Evolutionary conservation across 257 asterid species (phyloP).

Genomic region (Scutellaria minor): DNA sequence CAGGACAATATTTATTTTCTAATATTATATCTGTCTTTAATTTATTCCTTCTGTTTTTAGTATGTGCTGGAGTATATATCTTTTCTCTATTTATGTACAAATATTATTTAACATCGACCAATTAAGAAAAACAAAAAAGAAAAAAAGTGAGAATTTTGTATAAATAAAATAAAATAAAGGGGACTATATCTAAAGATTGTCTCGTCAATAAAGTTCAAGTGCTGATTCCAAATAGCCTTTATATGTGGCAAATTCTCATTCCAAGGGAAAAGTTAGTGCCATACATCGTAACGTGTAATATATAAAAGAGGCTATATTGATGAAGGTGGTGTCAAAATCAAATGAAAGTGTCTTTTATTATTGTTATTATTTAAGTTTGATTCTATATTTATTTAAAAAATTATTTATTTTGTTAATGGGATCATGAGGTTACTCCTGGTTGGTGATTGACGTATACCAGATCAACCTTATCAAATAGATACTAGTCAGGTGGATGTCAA

Average conservation of each 20-base stretch:
- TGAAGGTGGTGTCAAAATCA: slow-evolving; percentile 48
- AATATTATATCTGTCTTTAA: not conserved
- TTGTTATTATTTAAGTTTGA: not conserved
- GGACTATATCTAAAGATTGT: slow-evolving; percentile 23
- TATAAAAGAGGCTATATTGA: slow-evolving; percentile 22
- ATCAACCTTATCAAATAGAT: too few relatives aligned
- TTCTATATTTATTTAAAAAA: not conserved
- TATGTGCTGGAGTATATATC: slow-evolving; percentile 21
- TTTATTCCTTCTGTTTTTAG: not conserved
- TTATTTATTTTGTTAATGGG: slow-evolving; percentile 25
- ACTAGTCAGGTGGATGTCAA: too few relatives aligned
- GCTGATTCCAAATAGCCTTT: slow-evolving; percentile 44
- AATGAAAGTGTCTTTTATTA: slow-evolving; percentile 29
- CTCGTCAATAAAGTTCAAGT: slow-evolving; percentile 37
- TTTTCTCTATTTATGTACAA: not conserved
- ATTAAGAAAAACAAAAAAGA: not conserved
- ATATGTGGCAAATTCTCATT: slow-evolving; percentile 55
- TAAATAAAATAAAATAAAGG: not conserved
- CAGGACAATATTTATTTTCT: not conserved
- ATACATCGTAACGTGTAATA: slow-evolving; percentile 43
- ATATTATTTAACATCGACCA: not conserved
- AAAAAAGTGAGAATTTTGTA: not conserved
- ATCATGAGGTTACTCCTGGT: slow-evolving; percentile 29
- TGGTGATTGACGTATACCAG: not conserved
- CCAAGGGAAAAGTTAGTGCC: slow-evolving; percentile 47